Conservation (phyloP, 495 filamentous ascomycete genomes). For the Halenospora varia region DNA sequence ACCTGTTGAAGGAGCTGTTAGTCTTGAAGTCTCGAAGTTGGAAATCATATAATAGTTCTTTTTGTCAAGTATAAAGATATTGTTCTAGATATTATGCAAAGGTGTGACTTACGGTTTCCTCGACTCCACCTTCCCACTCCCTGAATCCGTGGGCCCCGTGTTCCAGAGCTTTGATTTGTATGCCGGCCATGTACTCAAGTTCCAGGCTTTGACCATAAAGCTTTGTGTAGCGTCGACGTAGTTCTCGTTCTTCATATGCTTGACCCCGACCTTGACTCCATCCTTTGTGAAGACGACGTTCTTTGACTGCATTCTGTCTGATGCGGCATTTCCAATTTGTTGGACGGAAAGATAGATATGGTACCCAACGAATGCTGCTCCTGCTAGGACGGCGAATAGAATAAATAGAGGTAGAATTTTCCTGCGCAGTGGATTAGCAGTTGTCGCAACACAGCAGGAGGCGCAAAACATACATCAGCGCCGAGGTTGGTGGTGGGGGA, state of each 20-base stretch:
- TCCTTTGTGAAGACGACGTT: conserved; percentile 79
- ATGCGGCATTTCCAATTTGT: conserved; percentile 65
- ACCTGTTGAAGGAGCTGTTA: conserved; percentile 1
- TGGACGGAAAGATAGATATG: conserved; percentile 67
- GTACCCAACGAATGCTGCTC: conserved; percentile 63
- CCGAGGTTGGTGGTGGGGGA: conserved; percentile 23
- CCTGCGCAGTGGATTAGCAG: conserved; percentile 26
- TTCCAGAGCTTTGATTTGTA: conserved; percentile 54
- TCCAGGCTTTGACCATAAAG: conserved; percentile 78
- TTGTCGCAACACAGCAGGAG: neutral
- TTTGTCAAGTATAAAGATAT: too few species aligned
- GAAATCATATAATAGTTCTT: too few species aligned
- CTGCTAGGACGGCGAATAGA: conserved; percentile 59
- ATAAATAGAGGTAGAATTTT: conserved; percentile 71
- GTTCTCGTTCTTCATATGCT: conserved; percentile 68
- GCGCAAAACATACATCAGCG: conserved; percentile 16
- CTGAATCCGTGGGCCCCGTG: conserved; percentile 21
- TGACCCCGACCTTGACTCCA: conserved; percentile 77
- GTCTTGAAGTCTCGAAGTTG: too few species aligned
- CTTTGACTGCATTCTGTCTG: conserved; percentile 74
- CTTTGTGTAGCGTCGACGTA: conserved; percentile 82
- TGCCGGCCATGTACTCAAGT: conserved; percentile 50
- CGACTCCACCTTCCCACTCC: conserved; percentile 27
- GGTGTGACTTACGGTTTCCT: conserved; percentile 31
- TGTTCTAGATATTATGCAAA: neutral